phyloP scores from a whole-genome alignment of 345 rosid species.

The Raphanus sativus region DNA sequence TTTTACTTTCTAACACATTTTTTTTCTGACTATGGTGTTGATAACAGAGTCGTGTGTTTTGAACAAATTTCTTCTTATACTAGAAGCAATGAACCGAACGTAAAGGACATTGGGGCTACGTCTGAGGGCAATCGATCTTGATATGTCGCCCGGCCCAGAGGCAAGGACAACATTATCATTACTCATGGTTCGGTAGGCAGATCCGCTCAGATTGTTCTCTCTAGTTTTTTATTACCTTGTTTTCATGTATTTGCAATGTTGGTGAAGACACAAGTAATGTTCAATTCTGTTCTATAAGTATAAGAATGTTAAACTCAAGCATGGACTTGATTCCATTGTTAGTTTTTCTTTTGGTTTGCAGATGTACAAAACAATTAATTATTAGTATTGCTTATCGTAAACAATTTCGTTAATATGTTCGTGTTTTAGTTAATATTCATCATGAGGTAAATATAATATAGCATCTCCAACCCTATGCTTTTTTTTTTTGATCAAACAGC shows the following conservation, averaged over 20 bases:
- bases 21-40: not conserved
- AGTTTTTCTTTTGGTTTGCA: not conserved
- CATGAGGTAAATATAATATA: no score
- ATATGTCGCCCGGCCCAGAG: not conserved
- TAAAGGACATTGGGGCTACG: not conserved
- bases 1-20: not conserved
- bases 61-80: slow-evolving; percentile 11
- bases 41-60: not conserved
- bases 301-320: not conserved
- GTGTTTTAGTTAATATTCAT: no score
- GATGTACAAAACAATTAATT: not conserved
- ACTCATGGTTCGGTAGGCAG: not conserved
- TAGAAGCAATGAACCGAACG: not conserved
- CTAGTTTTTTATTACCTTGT: no score
- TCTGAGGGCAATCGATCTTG: not conserved
- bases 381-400: no score
- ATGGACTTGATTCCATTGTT: not conserved
- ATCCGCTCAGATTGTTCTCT: not conserved
- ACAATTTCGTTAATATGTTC: no score
- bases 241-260: not conserved
- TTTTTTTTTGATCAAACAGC: no score
- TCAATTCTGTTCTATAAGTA: not conserved
- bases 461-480: no score
- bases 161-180: not conserved
- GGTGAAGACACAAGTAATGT: not conserved